Evolutionary conservation across 2,329 filamentous ascomycete species (phyloP), one percentile per base, ranked within the genome.

Genomic region (Monilinia aucupariae): DNA sequence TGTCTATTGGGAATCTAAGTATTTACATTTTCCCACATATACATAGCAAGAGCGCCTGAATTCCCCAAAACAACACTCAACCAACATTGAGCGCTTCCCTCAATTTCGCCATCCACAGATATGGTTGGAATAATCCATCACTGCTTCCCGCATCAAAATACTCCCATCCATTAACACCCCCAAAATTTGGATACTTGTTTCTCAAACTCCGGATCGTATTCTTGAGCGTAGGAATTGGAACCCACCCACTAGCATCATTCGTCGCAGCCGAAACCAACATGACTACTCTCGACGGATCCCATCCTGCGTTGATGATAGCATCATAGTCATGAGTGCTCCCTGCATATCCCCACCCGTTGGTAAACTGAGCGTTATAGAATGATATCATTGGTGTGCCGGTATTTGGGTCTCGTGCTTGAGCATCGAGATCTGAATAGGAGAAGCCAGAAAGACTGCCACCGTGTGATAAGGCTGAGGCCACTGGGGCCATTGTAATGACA

Each of bases 351-450:
- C 59, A 67, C 2, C 62, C 64, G 41, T 55, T 61, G 22, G 61
- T 62, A 61, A 67, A 67, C 41, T 67, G 65, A 15, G 41, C 59
- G 27, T 67, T 67, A 30, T 65, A 67, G 25, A 59, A 67, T 27
- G 50, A 39, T 34, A 65, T 47, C 25, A 61, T 50, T 30, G 61
- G 61, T n/a, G 20, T 15, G 22, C 32, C 17, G 12, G 25, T 58
- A 37, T 56, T 45, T 27, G 39, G 32, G 20, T 41, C 59, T 45
- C 54, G 53, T 25, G 66, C 64, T 27, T 56, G 39, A 7, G 59
- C 17, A 15, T 97, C 93, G 4, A 97, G 84, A 2, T 97, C 91
- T 66, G 96, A 97, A 72, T 94, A 89, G 64, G 93, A 88, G 41
- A 67, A 65, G 0, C 64, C 65, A 12, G 61, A 64, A 86, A 87